Evolutionary conservation across 2,329 filamentous ascomycete species (phyloP), one percentile per base, ranked within the genome.

Genomic region (Metarhizium robertsii): DNA sequence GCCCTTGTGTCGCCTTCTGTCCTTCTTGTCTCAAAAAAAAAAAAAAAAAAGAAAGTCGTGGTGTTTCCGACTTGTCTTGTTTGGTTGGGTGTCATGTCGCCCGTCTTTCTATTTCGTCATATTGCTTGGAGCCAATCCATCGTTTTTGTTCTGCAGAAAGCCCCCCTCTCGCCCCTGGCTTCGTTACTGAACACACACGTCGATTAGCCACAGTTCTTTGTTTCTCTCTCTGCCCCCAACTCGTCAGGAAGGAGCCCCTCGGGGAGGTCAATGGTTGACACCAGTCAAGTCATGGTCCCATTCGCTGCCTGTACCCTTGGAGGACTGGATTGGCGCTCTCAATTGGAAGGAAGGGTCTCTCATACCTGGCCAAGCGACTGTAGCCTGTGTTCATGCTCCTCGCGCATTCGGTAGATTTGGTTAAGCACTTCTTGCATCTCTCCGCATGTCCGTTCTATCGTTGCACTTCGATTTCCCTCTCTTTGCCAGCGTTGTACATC

Each of bases 401-500:
- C 59, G 50, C 64, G 64, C 67, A 85, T 74, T 52, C 71, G 72
- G 47, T 70, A 57, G 61, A 85, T 79, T 69, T 91, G 86, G 57
- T 70, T 73, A 60, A 77, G 66, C 60, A 95, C 79, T 55, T 85
- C 80, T 49, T 72, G 68, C 69, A 92, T 89, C 63, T 92, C 88
- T 54, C 74, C 72, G 61, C 86, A 78, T 57, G 92, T 83, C 61
- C 83, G 81, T 68, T 85, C 82, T 67, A 95, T 87, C 54, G 88
- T 85, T 53, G 87, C 86, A 59, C 77, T 78, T 53, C 87, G 83
- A 70, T 88, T 87, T 58, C 87, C 86, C 71, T 94, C 89, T 50
- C 77, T 78, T 65, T 79, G 76, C 91, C 91, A 96, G 58, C 91
- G 86, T 61, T 79, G 74, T 66, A 95, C 81, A 65, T 92, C 87